Conservation (phyloP, 345 rosid species). For the Microthlaspi erraticum region DNA sequence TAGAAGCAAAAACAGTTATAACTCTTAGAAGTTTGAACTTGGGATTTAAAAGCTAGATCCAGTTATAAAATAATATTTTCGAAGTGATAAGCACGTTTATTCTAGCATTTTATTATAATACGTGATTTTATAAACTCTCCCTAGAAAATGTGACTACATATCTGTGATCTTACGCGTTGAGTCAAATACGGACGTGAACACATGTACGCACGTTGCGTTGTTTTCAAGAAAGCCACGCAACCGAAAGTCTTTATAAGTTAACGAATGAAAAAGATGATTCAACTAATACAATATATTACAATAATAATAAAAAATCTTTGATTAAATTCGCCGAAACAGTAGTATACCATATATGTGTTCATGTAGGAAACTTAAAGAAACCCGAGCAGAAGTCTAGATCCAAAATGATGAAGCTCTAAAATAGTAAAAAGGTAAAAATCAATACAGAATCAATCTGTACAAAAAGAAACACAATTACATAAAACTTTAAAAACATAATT, state of each 20-base stretch:
- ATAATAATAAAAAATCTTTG: background rate
- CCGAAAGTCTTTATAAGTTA: slow-evolving; percentile 5
- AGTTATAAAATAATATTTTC: too few species aligned
- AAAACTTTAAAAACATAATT: too few species aligned
- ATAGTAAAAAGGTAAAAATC: background rate
- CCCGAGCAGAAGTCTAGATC: background rate
- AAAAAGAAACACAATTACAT: background rate
- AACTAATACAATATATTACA: slow-evolving; percentile 17
- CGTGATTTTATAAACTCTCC: background rate
- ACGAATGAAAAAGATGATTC: slow-evolving; percentile 34
- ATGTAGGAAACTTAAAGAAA: background rate
- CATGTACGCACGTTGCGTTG: slow-evolving; percentile 42
- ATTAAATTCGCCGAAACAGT: slow-evolving; percentile 7
- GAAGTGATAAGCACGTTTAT: too few species aligned
- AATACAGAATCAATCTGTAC: background rate
- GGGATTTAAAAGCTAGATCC: too few species aligned
- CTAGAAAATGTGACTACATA: background rate
- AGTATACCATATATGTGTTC: background rate
- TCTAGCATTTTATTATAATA: too few species aligned
- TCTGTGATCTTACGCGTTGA: slow-evolving; percentile 30
- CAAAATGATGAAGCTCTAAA: background rate
- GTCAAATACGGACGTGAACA: slow-evolving; percentile 27
- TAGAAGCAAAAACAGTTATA: too few species aligned
- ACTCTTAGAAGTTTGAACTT: too few species aligned
- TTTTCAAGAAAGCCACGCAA: slow-evolving; percentile 37